Conservation (phyloP, 2,329 filamentous ascomycete genomes). For the Cercospora sp. region DNA sequence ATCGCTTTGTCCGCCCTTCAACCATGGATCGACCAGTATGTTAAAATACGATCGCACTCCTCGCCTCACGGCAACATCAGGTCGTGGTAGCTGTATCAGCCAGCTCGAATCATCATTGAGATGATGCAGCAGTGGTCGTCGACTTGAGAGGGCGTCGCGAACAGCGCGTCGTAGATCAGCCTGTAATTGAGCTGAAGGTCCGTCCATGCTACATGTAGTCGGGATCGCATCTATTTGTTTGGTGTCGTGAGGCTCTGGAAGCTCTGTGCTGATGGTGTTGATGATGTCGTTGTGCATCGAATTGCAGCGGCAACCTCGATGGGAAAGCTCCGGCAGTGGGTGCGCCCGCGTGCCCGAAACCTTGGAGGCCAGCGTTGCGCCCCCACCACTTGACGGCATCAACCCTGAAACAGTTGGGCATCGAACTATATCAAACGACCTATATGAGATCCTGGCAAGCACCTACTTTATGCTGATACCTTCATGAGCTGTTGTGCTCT, state of each 20-base stretch:
- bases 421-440: background rate
- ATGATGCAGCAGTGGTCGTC: slow-evolving; percentile 60
- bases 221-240: background rate
- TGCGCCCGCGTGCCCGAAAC: background rate
- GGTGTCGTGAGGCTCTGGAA: background rate
- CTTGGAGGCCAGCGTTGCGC: background rate
- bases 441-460: background rate
- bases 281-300: slow-evolving; percentile 1
- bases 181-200: slow-evolving; percentile 43
- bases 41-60: slow-evolving; percentile 60
- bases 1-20: slow-evolving; percentile 62
- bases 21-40: slow-evolving; percentile 66
- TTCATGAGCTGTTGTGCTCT: background rate
- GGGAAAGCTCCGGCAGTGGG: background rate
- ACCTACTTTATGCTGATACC: background rate
- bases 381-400: background rate
- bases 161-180: slow-evolving; percentile 46
- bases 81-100: slow-evolving; percentile 64
- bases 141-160: slow-evolving; percentile 43
- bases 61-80: slow-evolving; percentile 45
- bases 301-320: slow-evolving; percentile 1
- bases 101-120: slow-evolving; percentile 68
- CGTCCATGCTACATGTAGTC: slow-evolving; percentile 27
- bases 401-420: background rate
- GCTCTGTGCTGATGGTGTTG: background rate